Percentiles rank a stretch among this genome's conserved stretches.
phyloP scores from a whole-genome alignment of 106 monocot genomes.

The Dendrobium catenatum region DNA sequence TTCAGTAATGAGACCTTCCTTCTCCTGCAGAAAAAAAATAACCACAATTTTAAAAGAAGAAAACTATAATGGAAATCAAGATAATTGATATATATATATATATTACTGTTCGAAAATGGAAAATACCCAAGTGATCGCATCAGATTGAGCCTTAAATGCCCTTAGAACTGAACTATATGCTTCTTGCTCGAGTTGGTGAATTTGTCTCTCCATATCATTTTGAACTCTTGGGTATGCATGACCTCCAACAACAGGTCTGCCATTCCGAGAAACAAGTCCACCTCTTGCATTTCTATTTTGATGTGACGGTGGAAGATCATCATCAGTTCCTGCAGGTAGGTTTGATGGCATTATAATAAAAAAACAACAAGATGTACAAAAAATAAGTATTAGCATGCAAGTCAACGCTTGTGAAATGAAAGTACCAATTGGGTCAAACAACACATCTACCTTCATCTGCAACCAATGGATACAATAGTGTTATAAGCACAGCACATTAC shows the following conservation, averaged over 20 bases:
- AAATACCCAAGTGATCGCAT: slow-evolving; percentile 94
- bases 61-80: neutral
- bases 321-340: slow-evolving; percentile 79
- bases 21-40: slow-evolving; percentile 49
- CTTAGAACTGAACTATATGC: slow-evolving; percentile 89
- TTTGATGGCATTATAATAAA: neutral
- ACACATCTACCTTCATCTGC: neutral
- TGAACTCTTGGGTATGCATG: slow-evolving; percentile 37
- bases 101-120: neutral
- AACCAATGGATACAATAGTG: neutral
- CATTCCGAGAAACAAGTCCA: slow-evolving; percentile 62
- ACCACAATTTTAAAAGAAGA: neutral
- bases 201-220: slow-evolving; percentile 84
- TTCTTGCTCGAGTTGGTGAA: slow-evolving; percentile 89
- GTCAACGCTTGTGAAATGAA: neutral
- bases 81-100: neutral
- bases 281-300: slow-evolving; percentile 53
- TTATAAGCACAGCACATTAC: neutral
- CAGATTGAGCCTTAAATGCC: slow-evolving; percentile 97
- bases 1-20: slow-evolving; percentile 94
- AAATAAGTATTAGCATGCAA: neutral
- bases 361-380: neutral
- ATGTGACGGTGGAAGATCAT: slow-evolving; percentile 85
- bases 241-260: slow-evolving; percentile 33
- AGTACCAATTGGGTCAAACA: neutral